phyloP scores from a whole-genome alignment of 2,329 filamentous ascomycete genomes.

The Pseudofabraea citricarpa region DNA sequence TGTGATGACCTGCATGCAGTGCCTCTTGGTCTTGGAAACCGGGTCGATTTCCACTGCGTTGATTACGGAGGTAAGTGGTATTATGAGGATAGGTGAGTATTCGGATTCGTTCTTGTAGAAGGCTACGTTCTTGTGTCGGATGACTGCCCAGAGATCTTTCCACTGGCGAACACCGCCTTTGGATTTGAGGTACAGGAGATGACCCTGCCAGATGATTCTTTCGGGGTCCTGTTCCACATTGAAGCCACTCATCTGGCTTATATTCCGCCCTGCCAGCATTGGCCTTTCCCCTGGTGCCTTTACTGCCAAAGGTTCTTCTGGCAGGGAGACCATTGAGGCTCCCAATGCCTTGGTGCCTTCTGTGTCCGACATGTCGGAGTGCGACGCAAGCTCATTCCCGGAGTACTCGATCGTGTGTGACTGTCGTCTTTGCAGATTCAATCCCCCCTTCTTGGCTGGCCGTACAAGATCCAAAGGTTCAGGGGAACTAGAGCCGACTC shows the following conservation, averaged over 20 bases:
- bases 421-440: conserved; percentile 37
- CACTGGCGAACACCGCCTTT: conserved; percentile 84
- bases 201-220: conserved; percentile 90
- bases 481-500: conserved; percentile 49
- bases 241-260: conserved; percentile 58
- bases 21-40: conserved; percentile 74
- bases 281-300: conserved; percentile 27
- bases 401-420: conserved; percentile 64
- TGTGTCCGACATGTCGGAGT: conserved; percentile 81
- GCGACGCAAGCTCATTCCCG: conserved; percentile 67
- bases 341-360: conserved; percentile 39
- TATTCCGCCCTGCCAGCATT: conserved; percentile 43
- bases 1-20: conserved; percentile 89
- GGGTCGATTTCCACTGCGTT: conserved; percentile 92
- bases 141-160: conserved; percentile 91
- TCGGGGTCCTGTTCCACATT: conserved; percentile 64
- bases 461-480: conserved; percentile 43
- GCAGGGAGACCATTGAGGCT: conserved; percentile 20
- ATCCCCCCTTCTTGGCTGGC: conserved; percentile 17
- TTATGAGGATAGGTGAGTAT: conserved; percentile 79
- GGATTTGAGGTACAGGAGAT: conserved; percentile 78
- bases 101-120: conserved; percentile 92
- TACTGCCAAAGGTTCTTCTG: conserved; percentile 26
- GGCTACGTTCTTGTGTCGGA: conserved; percentile 78
- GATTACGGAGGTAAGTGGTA: conserved; percentile 74